Evolutionary conservation across 371 early-diverging fungal genomes (phyloP), one percentile per base, ranked within the genome.

Genomic region (Conidiobolus incongruus): DNA sequence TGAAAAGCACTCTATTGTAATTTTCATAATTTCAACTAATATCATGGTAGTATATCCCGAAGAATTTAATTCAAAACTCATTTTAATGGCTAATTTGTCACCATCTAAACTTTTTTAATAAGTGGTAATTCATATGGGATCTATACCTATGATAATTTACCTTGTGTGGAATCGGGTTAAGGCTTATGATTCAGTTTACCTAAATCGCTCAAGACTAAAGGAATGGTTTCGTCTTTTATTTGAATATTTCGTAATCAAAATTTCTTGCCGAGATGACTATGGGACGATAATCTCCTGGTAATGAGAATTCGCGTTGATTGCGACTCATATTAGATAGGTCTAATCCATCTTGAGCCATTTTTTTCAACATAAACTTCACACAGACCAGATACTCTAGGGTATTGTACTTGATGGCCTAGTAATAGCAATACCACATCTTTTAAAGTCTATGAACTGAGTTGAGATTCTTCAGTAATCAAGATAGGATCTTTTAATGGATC

Each of bases 351-450:
- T 61, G 49, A n/a, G 62, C 65, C 77, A 96, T n/a, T 74, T 16
- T 78, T 45, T 26, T 68, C 55, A 46, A 52, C 51, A 57, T 89
- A 91, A 21, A 66, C 48, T 2, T 58, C 55, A 21, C 65, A 62
- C 11, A 86, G 61, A 19, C 58, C 53, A 2, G 95, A 94, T 48
- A 84, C 90, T 39, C 58, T 50, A 2, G 98, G 98, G 48, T 86
- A 91, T 38, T 58, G 51, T 5, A 89, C 61, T 17, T 56, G 51
- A 52, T 62, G 65, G 4, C 98, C 95, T 0, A 91, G 92, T 36
- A 83, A 51, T 15, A 95, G 94, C 46, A 92, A 63, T 24, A 94
- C 88, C 11, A 97, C 78, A 51, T 97, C 90, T 29, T 62, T 54
- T 24, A 90, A 80, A 4, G 75, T 58, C 53, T 80, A 86, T 40